Evolutionary conservation across 2,329 filamentous ascomycete species (phyloP).

Genomic region (Cytospora schulzeri): DNA sequence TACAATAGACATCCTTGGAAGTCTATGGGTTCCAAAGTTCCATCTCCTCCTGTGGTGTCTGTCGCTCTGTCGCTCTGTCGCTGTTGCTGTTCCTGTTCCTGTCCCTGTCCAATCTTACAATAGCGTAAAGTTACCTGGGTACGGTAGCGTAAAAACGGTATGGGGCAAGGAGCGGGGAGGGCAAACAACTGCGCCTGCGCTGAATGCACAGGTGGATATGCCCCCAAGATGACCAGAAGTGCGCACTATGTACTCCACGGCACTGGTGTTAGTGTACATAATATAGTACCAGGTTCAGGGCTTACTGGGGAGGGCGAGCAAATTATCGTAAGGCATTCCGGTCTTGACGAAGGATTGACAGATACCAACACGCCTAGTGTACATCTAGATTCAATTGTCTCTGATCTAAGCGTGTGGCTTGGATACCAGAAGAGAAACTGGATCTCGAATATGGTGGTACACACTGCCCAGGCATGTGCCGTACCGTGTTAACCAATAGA

Average conservation of each 20-base stretch:
- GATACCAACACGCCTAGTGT: constrained; percentile 4
- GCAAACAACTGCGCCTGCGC: neutral
- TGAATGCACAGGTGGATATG: neutral
- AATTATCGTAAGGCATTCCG: neutral
- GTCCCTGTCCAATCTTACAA: neutral
- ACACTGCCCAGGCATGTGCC: too few relatives aligned
- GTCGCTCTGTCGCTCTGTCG: too few relatives aligned
- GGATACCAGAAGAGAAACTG: constrained; percentile 11
- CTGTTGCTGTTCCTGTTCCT: too few relatives aligned
- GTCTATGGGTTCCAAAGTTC: too few relatives aligned
- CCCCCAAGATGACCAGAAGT: too few relatives aligned
- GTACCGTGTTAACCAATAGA: neutral
- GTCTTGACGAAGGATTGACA: neutral
- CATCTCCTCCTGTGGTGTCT: too few relatives aligned
- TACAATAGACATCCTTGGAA: too few relatives aligned
- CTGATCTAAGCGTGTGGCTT: constrained; percentile 17
- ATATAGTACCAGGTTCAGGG: neutral
- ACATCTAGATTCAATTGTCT: neutral
- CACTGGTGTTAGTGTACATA: neutral
- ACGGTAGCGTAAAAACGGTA: neutral
- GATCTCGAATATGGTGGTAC: constrained; percentile 25
- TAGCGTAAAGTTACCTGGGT: neutral
- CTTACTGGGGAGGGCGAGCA: neutral
- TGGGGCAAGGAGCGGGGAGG: neutral
- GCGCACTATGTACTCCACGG: neutral